Percentiles rank a stretch among this genome's conserved stretches.
Evolutionary conservation across 768 basidiomycete genomes (phyloP).

Genomic region (Tylopilus felleus): DNA sequence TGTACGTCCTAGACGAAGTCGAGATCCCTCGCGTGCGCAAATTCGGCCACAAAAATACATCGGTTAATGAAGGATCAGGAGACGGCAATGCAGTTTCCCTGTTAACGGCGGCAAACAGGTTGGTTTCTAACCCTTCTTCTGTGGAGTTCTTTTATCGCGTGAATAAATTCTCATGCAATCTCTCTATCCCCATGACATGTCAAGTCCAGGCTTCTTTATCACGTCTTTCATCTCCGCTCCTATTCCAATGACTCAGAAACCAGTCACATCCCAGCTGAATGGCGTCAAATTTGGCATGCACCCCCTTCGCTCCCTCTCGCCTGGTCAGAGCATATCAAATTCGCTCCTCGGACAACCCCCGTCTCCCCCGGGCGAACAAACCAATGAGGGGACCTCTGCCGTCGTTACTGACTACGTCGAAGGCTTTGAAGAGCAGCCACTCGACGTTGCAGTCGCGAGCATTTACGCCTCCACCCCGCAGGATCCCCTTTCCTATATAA

Average conservation of each 20-base stretch:
- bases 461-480: slow-evolving; percentile 31
- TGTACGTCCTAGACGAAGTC: slow-evolving; percentile 41
- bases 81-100: slow-evolving; percentile 5
- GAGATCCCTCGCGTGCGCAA: slow-evolving; percentile 51
- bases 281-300: slow-evolving; percentile 18
- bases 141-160: slow-evolving; percentile 16
- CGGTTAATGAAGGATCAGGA: slow-evolving; percentile 2
- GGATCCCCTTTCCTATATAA: slow-evolving; percentile 37
- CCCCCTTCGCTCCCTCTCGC: slow-evolving; percentile 18
- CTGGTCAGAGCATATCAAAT: slow-evolving; percentile 13
- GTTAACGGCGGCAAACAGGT: slow-evolving; percentile 20
- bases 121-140: slow-evolving; percentile 14
- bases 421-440: slow-evolving; percentile 13
- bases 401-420: not conserved
- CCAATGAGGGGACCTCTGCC: not conserved
- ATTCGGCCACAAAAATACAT: slow-evolving; percentile 36
- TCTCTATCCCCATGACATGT: slow-evolving; percentile 26
- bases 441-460: slow-evolving; percentile 32
- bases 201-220: slow-evolving; percentile 33
- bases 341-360: slow-evolving; percentile 27
- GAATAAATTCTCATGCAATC: slow-evolving; percentile 18
- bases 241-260: slow-evolving; percentile 22
- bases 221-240: slow-evolving; percentile 33
- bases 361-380: slow-evolving; percentile 7
- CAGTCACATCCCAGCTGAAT: slow-evolving; percentile 19